Conservation (phyloP, 768 basidiomycete genomes). For the Mycena alexandri region DNA sequence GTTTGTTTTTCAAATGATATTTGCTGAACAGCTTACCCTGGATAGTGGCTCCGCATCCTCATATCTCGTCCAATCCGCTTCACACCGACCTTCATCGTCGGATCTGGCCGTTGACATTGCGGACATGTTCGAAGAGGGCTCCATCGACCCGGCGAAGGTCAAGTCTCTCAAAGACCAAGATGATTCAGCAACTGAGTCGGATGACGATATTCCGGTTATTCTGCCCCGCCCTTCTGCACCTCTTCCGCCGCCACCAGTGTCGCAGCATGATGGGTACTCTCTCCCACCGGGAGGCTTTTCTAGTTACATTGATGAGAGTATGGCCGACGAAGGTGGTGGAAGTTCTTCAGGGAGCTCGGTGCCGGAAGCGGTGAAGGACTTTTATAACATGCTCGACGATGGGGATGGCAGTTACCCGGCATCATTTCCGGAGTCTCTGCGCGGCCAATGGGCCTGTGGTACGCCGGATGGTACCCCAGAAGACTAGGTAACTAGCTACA, state of each 20-base stretch:
- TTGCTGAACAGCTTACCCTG: conserved; percentile 13
- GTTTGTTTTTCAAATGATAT: conserved; percentile 13
- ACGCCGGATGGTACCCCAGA: conserved; percentile 10
- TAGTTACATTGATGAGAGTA: not conserved
- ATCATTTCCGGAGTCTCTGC: conserved; percentile 55
- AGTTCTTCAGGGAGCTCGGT: conserved; percentile 42
- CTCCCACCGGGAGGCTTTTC: not conserved
- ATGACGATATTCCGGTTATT: conserved; percentile 41
- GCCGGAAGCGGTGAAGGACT: conserved; percentile 55
- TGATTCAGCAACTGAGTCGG: conserved; percentile 54
- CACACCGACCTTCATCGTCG: not conserved
- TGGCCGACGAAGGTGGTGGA: conserved; percentile 12
- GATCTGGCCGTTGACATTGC: conserved; percentile 32
- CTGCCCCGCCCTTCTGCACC: conserved; percentile 5
- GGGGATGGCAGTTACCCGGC: conserved; percentile 56
- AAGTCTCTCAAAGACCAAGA: conserved; percentile 23
- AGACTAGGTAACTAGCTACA: not conserved
- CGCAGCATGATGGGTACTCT: conserved; percentile 22
- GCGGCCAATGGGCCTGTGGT: conserved; percentile 33
- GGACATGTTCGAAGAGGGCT: conserved; percentile 30
- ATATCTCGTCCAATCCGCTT: not conserved
- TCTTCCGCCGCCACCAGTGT: conserved; percentile 17
- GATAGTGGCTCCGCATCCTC: not conserved
- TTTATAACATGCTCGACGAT: conserved; percentile 58
- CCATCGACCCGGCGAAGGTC: not conserved